phyloP scores from a whole-genome alignment of 805 yeast genomes.

The Teunomyces lycoperdinae region DNA sequence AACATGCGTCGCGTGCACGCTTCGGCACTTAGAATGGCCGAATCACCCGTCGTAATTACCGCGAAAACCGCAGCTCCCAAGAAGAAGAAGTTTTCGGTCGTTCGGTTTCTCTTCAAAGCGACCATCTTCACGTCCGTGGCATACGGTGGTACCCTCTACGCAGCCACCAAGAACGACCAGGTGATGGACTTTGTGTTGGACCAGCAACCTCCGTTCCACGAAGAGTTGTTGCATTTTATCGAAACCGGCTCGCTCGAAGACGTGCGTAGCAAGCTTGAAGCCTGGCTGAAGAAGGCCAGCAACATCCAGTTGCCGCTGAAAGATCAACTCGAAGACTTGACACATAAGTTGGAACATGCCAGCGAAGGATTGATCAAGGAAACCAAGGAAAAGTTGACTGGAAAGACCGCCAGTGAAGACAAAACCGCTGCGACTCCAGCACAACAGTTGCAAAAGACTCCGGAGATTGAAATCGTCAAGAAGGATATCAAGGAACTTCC shows the following conservation, averaged over 20 bases:
- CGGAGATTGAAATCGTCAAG: conserved; percentile 32
- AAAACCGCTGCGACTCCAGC: conserved; percentile 29
- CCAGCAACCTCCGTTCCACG: conserved; percentile 41
- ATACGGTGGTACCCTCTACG: conserved; percentile 40
- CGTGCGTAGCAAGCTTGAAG: conserved; percentile 17
- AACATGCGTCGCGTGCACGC: conserved; percentile 1
- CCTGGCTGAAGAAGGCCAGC: conserved; percentile 15
- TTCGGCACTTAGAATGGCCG: conserved; percentile 1
- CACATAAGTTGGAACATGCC: conserved; percentile 29
- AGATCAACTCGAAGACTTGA: conserved; percentile 30
- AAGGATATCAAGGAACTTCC: conserved; percentile 33
- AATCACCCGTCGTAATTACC: conserved; percentile 2
- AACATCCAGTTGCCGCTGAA: conserved; percentile 29
- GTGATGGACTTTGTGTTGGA: conserved; percentile 46
- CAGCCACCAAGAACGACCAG: conserved; percentile 41
- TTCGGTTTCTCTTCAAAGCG: conserved; percentile 30
- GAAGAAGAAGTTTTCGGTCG: conserved; percentile 29
- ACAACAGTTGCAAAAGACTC: conserved; percentile 41
- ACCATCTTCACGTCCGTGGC: conserved; percentile 24
- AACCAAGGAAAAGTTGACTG: conserved; percentile 31
- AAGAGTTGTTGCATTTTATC: conserved; percentile 36
- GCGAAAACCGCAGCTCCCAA: conserved; percentile 5
- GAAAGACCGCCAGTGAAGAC: background rate
- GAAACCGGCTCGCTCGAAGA: conserved; percentile 37
- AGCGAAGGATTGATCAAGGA: conserved; percentile 35